Conservation (phyloP, 2,329 filamentous ascomycete species). For the Claviceps pusilla region DNA sequence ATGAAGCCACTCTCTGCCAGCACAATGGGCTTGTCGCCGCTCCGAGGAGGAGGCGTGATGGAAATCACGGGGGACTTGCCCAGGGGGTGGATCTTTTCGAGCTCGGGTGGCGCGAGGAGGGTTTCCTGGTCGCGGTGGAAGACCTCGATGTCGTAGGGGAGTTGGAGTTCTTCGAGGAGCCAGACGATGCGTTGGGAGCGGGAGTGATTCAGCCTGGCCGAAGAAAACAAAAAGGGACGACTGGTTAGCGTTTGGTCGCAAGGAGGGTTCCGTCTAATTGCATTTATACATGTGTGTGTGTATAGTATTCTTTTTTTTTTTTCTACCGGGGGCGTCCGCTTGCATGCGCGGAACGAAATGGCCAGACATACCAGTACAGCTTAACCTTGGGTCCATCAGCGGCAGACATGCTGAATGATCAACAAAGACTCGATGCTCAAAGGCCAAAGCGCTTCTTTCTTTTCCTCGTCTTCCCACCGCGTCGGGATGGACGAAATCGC, state of each 20-base stretch:
- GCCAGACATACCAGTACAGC: conserved; percentile 42
- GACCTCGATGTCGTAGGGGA: conserved; percentile 65
- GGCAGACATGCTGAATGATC: neutral
- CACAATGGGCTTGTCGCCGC: conserved; percentile 33
- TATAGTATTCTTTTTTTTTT: neutral
- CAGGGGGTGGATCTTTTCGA: conserved; percentile 66
- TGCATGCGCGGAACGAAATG: neutral
- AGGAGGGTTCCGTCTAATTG: too few species aligned
- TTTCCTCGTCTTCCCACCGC: neutral
- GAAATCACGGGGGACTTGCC: conserved; percentile 75
- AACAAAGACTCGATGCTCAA: too few species aligned
- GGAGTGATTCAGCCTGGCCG: conserved; percentile 63
- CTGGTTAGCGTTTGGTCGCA: neutral
- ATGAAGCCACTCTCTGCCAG: conserved; percentile 75
- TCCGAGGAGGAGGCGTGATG: conserved; percentile 28
- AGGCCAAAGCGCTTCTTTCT: neutral
- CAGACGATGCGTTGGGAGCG: conserved; percentile 72
- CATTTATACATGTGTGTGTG: too few species aligned
- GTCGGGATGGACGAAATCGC: too few species aligned
- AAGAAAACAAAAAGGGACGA: neutral
- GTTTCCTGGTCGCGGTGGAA: conserved; percentile 53
- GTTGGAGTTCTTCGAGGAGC: conserved; percentile 68
- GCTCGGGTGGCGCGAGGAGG: conserved; percentile 56
- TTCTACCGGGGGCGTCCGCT: neutral
- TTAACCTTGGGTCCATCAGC: conserved; percentile 35